A percentile compares a stretch with the other conserved stretches of the same genome.
Evolutionary conservation across 305 asterid genomes (phyloP).

Genomic region (Salvia sclarea): DNA sequence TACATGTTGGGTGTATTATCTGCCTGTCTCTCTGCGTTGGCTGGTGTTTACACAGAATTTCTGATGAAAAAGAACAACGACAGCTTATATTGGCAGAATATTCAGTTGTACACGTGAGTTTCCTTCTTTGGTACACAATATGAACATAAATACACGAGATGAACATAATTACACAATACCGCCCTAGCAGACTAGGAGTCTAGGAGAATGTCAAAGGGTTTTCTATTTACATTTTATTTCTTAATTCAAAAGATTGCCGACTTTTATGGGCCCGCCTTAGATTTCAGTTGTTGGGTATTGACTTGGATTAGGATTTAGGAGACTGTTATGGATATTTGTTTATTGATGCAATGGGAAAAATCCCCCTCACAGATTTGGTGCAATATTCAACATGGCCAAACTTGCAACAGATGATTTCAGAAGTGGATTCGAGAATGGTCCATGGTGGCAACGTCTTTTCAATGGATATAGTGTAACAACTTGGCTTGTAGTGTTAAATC

Average conservation of each 20-base stretch:
- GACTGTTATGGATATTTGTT: slow-evolving; percentile 16
- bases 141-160: slow-evolving; percentile 7
- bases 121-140: slow-evolving; percentile 24
- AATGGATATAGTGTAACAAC: slow-evolving; percentile 78
- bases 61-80: slow-evolving; percentile 97
- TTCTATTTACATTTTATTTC: not conserved
- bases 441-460: slow-evolving; percentile 92
- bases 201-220: slow-evolving; percentile 1
- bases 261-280: too few relatives aligned
- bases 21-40: slow-evolving; percentile 94
- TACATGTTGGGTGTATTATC: slow-evolving; percentile 82
- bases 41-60: slow-evolving; percentile 96
- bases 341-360: slow-evolving; percentile 29
- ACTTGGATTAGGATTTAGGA: slow-evolving; percentile 23
- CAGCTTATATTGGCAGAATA: slow-evolving; percentile 96
- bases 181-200: not conserved
- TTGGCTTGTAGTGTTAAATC: slow-evolving; percentile 93
- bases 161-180: not conserved
- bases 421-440: slow-evolving; percentile 81
- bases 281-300: not conserved
- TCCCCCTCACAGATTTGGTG: slow-evolving; percentile 71
- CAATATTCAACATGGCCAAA: slow-evolving; percentile 87
- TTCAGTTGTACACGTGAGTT: slow-evolving; percentile 85
- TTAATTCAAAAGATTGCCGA: not conserved
- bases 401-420: slow-evolving; percentile 80